phyloP scores from a whole-genome alignment of 2,329 filamentous ascomycete genomes.

The Didymella pinodella region DNA sequence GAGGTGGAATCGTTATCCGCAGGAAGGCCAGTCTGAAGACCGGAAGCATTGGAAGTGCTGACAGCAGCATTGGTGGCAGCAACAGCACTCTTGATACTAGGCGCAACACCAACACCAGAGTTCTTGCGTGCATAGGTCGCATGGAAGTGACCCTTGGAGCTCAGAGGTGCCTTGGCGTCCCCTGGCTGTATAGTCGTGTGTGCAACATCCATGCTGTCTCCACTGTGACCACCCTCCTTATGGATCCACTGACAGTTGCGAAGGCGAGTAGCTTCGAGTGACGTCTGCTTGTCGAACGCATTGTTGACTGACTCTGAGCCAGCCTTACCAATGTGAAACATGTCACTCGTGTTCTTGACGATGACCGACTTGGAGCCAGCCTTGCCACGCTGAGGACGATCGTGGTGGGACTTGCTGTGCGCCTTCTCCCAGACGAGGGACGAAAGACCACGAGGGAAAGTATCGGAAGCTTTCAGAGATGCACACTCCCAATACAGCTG shows the following conservation, averaged over 20 bases:
- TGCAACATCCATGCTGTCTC: conserved; percentile 26
- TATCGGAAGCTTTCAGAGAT: conserved; percentile 48
- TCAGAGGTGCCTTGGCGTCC: conserved; percentile 11
- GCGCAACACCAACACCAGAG: neutral
- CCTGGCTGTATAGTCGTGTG: conserved; percentile 23
- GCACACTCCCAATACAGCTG: conserved; percentile 52
- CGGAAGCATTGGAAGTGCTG: neutral
- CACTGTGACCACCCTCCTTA: conserved; percentile 32
- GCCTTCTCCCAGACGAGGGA: conserved; percentile 50
- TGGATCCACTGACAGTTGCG: conserved; percentile 34
- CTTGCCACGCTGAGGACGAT: conserved; percentile 12
- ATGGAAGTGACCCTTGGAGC: conserved; percentile 1
- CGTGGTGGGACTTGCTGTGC: conserved; percentile 28
- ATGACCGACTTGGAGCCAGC: conserved; percentile 4
- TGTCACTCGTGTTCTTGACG: conserved; percentile 4
- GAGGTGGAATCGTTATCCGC: neutral
- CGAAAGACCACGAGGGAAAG: conserved; percentile 45
- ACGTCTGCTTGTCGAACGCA: neutral
- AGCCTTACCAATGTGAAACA: conserved; percentile 4
- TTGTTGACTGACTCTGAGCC: conserved; percentile 8
- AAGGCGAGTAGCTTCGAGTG: conserved; percentile 16
- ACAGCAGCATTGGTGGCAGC: neutral
- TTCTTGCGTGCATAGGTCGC: conserved; percentile 5
- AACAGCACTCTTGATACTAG: neutral
- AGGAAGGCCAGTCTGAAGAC: conserved; percentile 4